phyloP scores from a whole-genome alignment of 768 basidiomycete species.

The Mycena haematopus region DNA sequence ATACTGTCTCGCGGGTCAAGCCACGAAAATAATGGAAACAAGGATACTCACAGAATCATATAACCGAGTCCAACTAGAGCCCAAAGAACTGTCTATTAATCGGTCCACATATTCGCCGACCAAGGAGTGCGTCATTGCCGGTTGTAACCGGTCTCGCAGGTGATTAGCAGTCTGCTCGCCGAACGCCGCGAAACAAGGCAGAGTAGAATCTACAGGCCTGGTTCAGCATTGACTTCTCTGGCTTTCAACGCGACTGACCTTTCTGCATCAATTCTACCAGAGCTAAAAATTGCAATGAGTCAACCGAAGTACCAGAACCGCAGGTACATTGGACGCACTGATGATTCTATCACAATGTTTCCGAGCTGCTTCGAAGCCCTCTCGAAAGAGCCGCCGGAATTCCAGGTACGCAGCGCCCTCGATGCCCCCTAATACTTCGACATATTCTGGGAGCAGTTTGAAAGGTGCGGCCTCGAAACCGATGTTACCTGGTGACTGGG shows the following conservation, averaged over 20 bases:
- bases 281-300: slow-evolving; percentile 33
- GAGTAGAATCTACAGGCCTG: slow-evolving; percentile 68
- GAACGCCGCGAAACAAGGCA: slow-evolving; percentile 90
- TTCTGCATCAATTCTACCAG: slow-evolving; percentile 99
- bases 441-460: slow-evolving; percentile 93
- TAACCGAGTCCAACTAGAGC: slow-evolving; percentile 92
- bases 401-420: slow-evolving; percentile 77
- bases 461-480: slow-evolving; percentile 99
- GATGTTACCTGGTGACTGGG: slow-evolving; percentile 96
- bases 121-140: slow-evolving; percentile 81
- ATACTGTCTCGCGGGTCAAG: slow-evolving; percentile 55
- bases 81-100: slow-evolving; percentile 87
- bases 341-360: slow-evolving; percentile 98
- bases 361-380: slow-evolving; percentile 91
- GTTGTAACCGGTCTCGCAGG: slow-evolving; percentile 93
- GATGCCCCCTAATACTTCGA: slow-evolving; percentile 93
- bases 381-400: slow-evolving; percentile 87
- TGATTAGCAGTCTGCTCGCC: slow-evolving; percentile 91
- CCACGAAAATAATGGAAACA: slow-evolving; percentile 2
- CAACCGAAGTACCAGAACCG: slow-evolving; percentile 13
- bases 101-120: slow-evolving; percentile 91
- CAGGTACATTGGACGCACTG: slow-evolving; percentile 56
- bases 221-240: slow-evolving; percentile 8
- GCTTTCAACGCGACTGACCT: slow-evolving; percentile 50
- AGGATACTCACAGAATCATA: slow-evolving; percentile 84